Evolutionary conservation across 2,329 filamentous ascomycete species (phyloP).

Genomic region (Fusarium caatingaense): DNA sequence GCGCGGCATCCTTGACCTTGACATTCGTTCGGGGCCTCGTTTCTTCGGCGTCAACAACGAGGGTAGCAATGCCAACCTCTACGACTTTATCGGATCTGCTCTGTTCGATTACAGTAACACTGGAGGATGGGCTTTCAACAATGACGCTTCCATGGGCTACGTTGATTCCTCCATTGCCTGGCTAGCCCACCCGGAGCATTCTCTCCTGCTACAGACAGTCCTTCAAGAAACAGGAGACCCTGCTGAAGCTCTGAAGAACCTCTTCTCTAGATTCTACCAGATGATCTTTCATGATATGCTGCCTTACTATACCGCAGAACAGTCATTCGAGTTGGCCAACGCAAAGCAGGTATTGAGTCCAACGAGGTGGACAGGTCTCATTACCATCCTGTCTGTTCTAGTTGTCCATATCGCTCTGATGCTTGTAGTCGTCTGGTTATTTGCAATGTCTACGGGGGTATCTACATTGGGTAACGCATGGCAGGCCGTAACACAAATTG

Average conservation of each 20-base stretch:
- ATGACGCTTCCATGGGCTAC: neutral
- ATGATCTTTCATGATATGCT: slow-evolving; percentile 24
- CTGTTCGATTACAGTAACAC: neutral
- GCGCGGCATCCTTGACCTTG: slow-evolving; percentile 6
- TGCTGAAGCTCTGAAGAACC: neutral
- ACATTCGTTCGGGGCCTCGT: neutral
- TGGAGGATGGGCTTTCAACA: neutral
- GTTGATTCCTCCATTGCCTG: neutral
- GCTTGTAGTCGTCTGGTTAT: neutral
- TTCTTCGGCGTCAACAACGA: neutral
- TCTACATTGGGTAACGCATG: slow-evolving; percentile 12
- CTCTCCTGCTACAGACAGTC: slow-evolving; percentile 8
- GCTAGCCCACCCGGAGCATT: slow-evolving; percentile 14
- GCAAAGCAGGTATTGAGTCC: neutral
- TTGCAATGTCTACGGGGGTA: neutral
- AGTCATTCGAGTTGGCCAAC: neutral
- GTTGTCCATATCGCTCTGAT: neutral
- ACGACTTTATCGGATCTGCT: neutral
- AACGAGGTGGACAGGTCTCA: neutral
- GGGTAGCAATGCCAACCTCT: neutral
- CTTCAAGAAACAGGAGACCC: slow-evolving; percentile 14
- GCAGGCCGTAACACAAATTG: slow-evolving; percentile 24
- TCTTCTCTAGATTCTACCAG: slow-evolving; percentile 10
- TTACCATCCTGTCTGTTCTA: neutral
- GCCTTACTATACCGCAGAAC: neutral